Evolutionary conservation across 495 filamentous ascomycete species (phyloP).

Genomic region (Trichoderma parareesei): DNA sequence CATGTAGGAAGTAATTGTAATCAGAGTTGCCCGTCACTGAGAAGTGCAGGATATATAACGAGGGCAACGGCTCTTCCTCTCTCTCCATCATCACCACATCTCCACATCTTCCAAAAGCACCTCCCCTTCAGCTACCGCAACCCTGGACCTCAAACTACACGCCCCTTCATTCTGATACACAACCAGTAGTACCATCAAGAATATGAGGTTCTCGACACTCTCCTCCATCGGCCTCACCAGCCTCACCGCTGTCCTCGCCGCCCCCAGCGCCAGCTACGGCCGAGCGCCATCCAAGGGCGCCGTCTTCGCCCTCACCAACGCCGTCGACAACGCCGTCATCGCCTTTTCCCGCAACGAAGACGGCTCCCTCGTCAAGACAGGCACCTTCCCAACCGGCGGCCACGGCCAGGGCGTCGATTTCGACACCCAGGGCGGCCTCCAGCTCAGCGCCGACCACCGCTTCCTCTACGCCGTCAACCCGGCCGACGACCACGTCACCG

Average conservation of each 20-base stretch:
- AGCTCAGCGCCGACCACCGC: neutral
- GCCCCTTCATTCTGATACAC: neutral
- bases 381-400: neutral
- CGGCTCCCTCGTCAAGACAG: neutral
- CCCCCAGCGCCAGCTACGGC: neutral
- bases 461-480: conserved; percentile 7
- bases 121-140: neutral
- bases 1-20: neutral
- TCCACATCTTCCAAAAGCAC: too few species aligned
- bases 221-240: neutral
- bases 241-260: neutral
- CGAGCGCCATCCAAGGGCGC: neutral
- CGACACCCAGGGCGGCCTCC: neutral
- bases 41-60: neutral
- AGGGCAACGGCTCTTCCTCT: neutral
- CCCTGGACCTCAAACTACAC: neutral
- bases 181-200: neutral
- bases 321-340: neutral
- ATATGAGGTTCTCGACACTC: conserved; percentile 1
- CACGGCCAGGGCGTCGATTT: conserved; percentile 7
- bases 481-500: neutral
- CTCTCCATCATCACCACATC: neutral
- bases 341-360: neutral
- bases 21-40: neutral
- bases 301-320: conserved; percentile 4